Base-by-base conservation (phyloP, 2,329 filamentous ascomycete genomes). In the Fusarium torreyae region DNA sequence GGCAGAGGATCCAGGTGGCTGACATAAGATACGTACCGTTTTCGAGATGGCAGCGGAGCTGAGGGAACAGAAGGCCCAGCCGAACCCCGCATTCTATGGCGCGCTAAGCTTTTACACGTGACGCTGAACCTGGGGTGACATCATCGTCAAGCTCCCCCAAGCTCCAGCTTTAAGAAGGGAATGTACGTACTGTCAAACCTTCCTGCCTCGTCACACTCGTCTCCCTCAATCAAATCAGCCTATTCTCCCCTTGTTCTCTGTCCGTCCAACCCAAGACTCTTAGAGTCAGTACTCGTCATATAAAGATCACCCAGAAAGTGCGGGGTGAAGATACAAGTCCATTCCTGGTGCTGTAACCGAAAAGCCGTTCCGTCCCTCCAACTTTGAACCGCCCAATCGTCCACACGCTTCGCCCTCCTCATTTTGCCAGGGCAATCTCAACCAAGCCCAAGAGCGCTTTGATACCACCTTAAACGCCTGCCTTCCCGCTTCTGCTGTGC, bases 331-430 rank as follows among this genome's bases (percentile, higher is more conserved):
- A 44, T 60, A 53, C 59, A 39, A 39, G 40, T 58, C 68, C 68
- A 69, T 66, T 69, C 45, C 55, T 66, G 52, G 58, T 54, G 63
- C 55, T 66, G 69, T 73, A 74, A 73, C 73, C 72, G 69, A 65
- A 31, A 66, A 66, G 61, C 72, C 65, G 68, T 74, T 69, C 73
- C 73, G 73, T 75, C 73, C 73, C 73, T 75, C 73, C 73, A 75
- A 73, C 57, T 72, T 58, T 51, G 38, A 54, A 53, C 49, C 55
- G 57, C 52, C 72, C 68, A 72, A 67, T 73, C 56, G 52, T 66
- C 56, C 69, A 58, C 55, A 26, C 39, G 71, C 60, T 61, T 57
- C 58, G 42, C 59, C 60, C 69, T 67, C 57, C 64, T 59, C 55
- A 43, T 54, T 60, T 63, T 58, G 50, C 72, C 57, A 72, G 69